Evolutionary conservation across 2,329 filamentous ascomycete genomes (phyloP), one percentile per base, ranked within the genome.

Genomic region (Sporothrix sp.): DNA sequence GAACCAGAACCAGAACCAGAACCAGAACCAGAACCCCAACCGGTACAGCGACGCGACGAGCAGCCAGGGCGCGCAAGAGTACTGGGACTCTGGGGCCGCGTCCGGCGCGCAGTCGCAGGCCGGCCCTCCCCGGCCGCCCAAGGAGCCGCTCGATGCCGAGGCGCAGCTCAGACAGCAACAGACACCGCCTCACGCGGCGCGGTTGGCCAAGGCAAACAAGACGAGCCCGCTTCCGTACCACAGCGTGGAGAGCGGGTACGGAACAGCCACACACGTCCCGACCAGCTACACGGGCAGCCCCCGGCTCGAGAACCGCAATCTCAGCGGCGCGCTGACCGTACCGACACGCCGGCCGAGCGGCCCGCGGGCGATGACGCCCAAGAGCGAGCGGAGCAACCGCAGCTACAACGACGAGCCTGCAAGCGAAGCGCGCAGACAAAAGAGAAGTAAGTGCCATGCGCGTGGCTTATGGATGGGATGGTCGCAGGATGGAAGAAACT

Each of bases 321-420:
- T 81, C 36, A 79, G 69, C 58, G 70, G 69, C 14, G 75, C 73
- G 7, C 67, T 76, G 6, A 68, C 73, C 4, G 73, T 73, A 9
- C 74, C 74, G n/a, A 63, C 69, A 8, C 68, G 78, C 44, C 65
- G 76, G 52, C 78, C 78, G 21, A 80, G 75, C 48, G 78, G 78
- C 20, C 78, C 78, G 13, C 65, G 78, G 55, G 76, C 77, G 16
- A 81, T 81, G 78, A 81, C 77, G 5, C 77, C 78, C 0, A 78
- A 71, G 63, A 74, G 69, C 52, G 68, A 68, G 0, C 67, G 57
- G 11, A 61, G 59, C 50, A 50, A 43, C 25, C 58, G 62, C 13
- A 63, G 61, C 51, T 62, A 63, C 45, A 64, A 72, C 42, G 70
- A 74, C 37, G 73, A 66, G 18, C 67, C 67, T 8, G 65, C 65